Conservation (phyloP, 345 rosid species). For the Eucalyptus viminalis region DNA sequence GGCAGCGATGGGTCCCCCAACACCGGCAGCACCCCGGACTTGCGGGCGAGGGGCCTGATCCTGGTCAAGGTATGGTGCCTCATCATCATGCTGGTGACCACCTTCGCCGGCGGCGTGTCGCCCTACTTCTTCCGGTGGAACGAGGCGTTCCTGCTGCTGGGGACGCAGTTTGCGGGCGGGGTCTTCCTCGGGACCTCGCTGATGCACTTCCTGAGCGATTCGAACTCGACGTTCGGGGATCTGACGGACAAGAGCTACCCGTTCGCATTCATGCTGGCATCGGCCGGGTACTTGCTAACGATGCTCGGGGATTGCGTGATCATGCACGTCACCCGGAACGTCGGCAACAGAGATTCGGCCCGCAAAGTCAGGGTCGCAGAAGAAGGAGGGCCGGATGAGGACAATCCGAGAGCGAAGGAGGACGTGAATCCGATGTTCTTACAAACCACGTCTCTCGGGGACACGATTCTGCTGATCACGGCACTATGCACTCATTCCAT, state of each 20-base stretch:
- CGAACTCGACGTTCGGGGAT: conserved; percentile 37
- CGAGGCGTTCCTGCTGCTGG: conserved; percentile 63
- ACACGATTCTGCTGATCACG: conserved; percentile 55
- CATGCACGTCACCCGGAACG: conserved; percentile 11
- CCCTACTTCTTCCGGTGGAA: conserved; percentile 71
- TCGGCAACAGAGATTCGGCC: background rate
- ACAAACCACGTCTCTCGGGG: conserved; percentile 37
- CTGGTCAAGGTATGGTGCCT: conserved; percentile 67
- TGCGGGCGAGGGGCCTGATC: conserved; percentile 31
- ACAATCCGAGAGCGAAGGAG: background rate
- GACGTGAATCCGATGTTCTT: conserved; percentile 18
- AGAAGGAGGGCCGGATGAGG: conserved; percentile 7
- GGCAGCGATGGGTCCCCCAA: conserved; percentile 8
- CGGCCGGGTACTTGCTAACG: conserved; percentile 54
- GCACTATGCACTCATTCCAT: conserved; percentile 80
- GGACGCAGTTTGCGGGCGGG: conserved; percentile 79
- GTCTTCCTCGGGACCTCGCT: conserved; percentile 63
- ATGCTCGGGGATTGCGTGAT: conserved; percentile 71
- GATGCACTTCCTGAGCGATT: conserved; percentile 66
- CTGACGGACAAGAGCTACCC: conserved; percentile 53
- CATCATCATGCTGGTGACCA: conserved; percentile 52
- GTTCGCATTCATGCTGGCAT: conserved; percentile 70
- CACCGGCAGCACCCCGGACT: background rate
- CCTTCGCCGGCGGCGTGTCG: conserved; percentile 56
- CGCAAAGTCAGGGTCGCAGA: conserved; percentile 13